phyloP scores from a whole-genome alignment of 768 basidiomycete genomes.

The Russula foetens region DNA sequence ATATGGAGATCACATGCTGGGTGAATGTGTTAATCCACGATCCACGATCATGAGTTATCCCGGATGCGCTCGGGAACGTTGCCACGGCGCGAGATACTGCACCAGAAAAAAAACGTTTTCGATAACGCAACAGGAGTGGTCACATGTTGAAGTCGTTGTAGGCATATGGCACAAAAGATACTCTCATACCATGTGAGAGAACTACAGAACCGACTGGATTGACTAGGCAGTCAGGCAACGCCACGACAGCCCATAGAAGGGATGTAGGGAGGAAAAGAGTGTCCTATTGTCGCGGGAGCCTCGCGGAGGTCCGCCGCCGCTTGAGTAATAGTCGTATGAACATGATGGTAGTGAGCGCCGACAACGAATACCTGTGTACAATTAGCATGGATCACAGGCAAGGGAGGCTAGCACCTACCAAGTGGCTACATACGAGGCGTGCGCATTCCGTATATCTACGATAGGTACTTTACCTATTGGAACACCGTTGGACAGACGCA shows the following conservation, averaged over 20 bases:
- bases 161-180: too few species aligned
- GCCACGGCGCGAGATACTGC: too few species aligned
- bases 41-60: too few species aligned
- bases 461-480: slow-evolving; percentile 80
- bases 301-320: slow-evolving; percentile 40
- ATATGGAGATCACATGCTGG: too few species aligned
- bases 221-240: background rate
- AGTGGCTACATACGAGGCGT: slow-evolving; percentile 90
- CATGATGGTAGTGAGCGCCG: slow-evolving; percentile 79
- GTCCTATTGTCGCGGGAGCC: slow-evolving; percentile 45
- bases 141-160: too few species aligned
- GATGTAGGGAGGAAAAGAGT: background rate
- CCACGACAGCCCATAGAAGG: background rate
- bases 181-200: too few species aligned
- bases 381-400: background rate
- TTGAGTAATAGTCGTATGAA: slow-evolving; percentile 58
- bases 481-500: slow-evolving; percentile 55
- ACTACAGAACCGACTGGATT: too few species aligned
- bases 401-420: slow-evolving; percentile 47
- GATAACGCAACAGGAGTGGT: too few species aligned
- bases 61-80: too few species aligned
- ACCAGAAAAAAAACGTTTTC: too few species aligned
- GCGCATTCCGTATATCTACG: slow-evolving; percentile 87
- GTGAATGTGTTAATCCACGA: too few species aligned
- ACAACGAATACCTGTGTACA: slow-evolving; percentile 73